Percentiles rank a stretch among this genome's conserved stretches.
These are phyloP conservation scores for Fusarium sp. DNA, from an alignment of 2,329 filamentous ascomycete genomes.

Conservation along the genomic window DNA sequence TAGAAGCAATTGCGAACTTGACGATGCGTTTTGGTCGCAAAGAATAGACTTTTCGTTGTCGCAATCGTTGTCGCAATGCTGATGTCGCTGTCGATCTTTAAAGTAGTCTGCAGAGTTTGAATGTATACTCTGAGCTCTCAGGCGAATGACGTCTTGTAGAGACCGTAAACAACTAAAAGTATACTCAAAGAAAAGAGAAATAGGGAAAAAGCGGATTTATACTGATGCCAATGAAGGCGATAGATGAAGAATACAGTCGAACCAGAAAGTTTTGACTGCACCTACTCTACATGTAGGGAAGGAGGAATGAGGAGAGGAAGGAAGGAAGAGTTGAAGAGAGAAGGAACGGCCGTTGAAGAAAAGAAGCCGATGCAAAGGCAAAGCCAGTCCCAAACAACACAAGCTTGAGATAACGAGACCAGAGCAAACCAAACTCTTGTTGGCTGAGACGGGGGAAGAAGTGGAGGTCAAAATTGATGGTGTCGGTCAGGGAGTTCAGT, in stretches of 20 bases:
- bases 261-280: slow-evolving; percentile 8
- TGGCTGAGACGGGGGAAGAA: slow-evolving; percentile 29
- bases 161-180: slow-evolving; percentile 25
- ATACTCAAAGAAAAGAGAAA: slow-evolving; percentile 6
- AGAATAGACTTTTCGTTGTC: neutral
- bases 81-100: slow-evolving; percentile 21
- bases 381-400: slow-evolving; percentile 14
- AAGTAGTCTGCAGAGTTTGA: slow-evolving; percentile 12
- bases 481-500: slow-evolving; percentile 16
- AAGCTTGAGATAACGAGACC: slow-evolving; percentile 20
- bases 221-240: neutral
- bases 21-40: neutral
- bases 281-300: slow-evolving; percentile 13
- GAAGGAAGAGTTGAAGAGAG: slow-evolving; percentile 36
- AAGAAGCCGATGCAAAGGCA: slow-evolving; percentile 1
- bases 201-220: neutral
- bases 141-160: slow-evolving; percentile 22
- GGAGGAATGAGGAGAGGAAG: slow-evolving; percentile 10
- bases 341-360: slow-evolving; percentile 28
- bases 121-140: slow-evolving; percentile 3
- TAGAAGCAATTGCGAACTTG: neutral
- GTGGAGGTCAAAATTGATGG: slow-evolving; percentile 21
- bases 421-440: slow-evolving; percentile 18
- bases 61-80: neutral
- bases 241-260: slow-evolving; percentile 10